These are phyloP conservation scores for Backusella morwellensis DNA, from an alignment of 192 early-diverging fungal species.

Conservation along the genomic window DNA sequence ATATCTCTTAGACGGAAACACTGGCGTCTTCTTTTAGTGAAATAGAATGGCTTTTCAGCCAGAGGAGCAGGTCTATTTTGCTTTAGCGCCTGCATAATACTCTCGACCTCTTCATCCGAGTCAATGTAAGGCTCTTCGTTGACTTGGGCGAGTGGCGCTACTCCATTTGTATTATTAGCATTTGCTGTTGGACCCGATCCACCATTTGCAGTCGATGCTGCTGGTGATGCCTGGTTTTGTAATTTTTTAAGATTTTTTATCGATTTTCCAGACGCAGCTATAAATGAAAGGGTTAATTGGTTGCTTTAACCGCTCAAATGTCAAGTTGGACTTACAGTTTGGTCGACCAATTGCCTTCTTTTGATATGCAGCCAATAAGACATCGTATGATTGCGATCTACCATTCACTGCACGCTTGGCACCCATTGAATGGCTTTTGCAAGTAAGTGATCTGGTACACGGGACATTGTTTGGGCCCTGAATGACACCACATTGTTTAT, in stretches of 20 bases:
- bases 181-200: neutral
- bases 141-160: neutral
- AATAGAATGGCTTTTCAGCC: slow-evolving; percentile 44
- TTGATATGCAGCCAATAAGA: slow-evolving; percentile 71
- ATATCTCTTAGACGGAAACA: slow-evolving; percentile 62
- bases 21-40: slow-evolving; percentile 57
- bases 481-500: slow-evolving; percentile 89
- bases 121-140: slow-evolving; percentile 51
- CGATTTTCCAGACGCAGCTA: slow-evolving; percentile 8
- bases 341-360: slow-evolving; percentile 62
- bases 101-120: slow-evolving; percentile 73
- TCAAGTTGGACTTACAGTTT: slow-evolving; percentile 46
- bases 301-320: no score
- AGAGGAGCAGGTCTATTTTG: slow-evolving; percentile 64
- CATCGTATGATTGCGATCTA: slow-evolving; percentile 82
- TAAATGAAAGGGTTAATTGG: neutral
- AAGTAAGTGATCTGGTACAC: slow-evolving; percentile 89
- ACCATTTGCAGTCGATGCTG: neutral
- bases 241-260: slow-evolving; percentile 12
- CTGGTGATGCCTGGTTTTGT: neutral
- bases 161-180: neutral
- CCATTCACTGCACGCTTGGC: slow-evolving; percentile 83
- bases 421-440: slow-evolving; percentile 93
- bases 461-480: slow-evolving; percentile 51
- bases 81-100: slow-evolving; percentile 62